Evolutionary conservation across 257 asterid species (phyloP), one percentile per base, ranked within the genome.

Genomic region (Przewalskia tangutica): DNA sequence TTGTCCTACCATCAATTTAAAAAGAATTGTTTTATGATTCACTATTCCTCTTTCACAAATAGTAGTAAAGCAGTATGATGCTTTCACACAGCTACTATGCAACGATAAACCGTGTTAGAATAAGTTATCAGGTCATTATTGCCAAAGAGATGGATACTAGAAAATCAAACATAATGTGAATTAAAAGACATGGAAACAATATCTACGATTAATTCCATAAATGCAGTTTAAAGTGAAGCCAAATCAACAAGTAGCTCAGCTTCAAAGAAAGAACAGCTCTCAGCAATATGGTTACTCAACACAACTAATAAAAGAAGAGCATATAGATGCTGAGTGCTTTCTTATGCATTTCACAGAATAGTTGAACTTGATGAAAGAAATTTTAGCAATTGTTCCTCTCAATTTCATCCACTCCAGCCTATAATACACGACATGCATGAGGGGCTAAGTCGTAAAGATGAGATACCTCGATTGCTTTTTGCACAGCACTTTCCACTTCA

Each of bases 391-490:
- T 71, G 12, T 5, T 71, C 58, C 40, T 7, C 80, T 75, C 14
- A 1, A 67, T 67, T 67, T 2, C 79, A 75, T 5, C 14, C 79
- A 16, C 42, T 23, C 11, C 40, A 75, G 13, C 63, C 50, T 50
- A 50, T 13, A 50, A 14, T 23, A 75, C 20, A 75, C 27, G 20
- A 75, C 79, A 75, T 50, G 62, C 66, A 34, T 23, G 27, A 51
- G 70, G 44, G 36, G 66, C 4, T 3, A 38, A 38, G 42, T 38
- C 17, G 23, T 75, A 14, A 27, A 50, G 14, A 75, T 23, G 79
- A 50, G 89, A 86, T 89, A 91, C 97, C 97, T 91, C 95, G 10
- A 93, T 83, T 67, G 97, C 97, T 84, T 93, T 91, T 80, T 93
- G 91, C 82, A 88, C 89, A 81, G 95, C 89, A 70, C 83, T 85